Conservation (phyloP, 2,329 filamentous ascomycete species). For the Lachnellula hyalina region DNA sequence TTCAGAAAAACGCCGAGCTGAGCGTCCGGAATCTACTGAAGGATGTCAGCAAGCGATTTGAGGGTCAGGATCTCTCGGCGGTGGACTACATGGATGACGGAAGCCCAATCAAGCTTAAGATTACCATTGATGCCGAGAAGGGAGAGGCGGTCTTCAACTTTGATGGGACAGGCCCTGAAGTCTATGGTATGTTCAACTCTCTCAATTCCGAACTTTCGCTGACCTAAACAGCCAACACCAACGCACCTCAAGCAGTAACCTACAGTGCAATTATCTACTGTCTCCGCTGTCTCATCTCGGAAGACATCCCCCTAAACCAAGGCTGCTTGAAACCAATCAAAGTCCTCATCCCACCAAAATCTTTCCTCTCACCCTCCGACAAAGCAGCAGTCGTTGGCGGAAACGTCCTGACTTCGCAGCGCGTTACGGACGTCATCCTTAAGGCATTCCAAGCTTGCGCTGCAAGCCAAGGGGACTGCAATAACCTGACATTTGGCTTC, state of each 20-base stretch:
- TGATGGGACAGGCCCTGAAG: conserved; percentile 70
- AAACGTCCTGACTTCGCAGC: conserved; percentile 74
- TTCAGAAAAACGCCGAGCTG: conserved; percentile 74
- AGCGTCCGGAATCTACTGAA: conserved; percentile 71
- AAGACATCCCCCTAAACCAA: conserved; percentile 83
- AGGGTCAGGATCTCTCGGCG: conserved; percentile 65
- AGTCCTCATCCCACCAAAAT: conserved; percentile 65
- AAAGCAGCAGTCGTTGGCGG: conserved; percentile 78
- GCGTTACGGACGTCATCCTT: conserved; percentile 78
- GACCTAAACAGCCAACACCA: conserved; percentile 55
- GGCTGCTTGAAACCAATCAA: conserved; percentile 74
- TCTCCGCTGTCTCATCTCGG: conserved; percentile 70
- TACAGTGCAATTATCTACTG: conserved; percentile 85
- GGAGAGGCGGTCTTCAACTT: conserved; percentile 78
- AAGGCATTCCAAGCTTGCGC: conserved; percentile 76
- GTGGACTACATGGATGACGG: conserved; percentile 86
- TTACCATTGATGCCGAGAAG: conserved; percentile 68
- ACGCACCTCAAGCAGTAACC: conserved; percentile 76
- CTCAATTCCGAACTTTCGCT: conserved; percentile 1
- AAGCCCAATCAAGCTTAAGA: conserved; percentile 66
- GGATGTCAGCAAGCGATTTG: conserved; percentile 62
- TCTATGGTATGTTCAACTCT: conserved; percentile 51
- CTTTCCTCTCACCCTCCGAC: conserved; percentile 69
- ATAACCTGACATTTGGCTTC: conserved; percentile 81
- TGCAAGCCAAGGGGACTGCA: conserved; percentile 74